A percentile compares a stretch with the other conserved stretches of the same genome.
Conservation (phyloP, 257 asterid genomes). For the Solanum lignicaule region DNA sequence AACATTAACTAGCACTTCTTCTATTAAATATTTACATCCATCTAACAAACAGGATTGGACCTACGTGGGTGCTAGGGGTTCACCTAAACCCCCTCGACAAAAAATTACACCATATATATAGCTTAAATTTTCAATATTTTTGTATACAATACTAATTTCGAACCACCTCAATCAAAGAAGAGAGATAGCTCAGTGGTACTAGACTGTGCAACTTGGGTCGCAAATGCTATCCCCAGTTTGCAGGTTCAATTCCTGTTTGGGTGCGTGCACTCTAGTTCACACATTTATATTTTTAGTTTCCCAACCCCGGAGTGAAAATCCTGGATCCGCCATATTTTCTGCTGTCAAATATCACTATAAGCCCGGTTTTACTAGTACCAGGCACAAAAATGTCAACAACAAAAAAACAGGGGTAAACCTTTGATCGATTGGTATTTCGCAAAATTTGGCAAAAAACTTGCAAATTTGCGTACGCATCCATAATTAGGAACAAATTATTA, state of each 20-base stretch:
- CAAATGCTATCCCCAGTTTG: background rate
- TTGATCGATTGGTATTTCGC: background rate
- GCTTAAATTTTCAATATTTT: background rate
- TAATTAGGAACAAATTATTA: background rate
- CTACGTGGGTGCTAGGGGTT: background rate
- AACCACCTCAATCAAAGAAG: background rate
- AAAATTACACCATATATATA: too few relatives aligned
- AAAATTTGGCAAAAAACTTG: background rate
- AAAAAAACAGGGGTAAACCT: background rate
- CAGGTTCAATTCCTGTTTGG: background rate
- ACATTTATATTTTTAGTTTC: too few relatives aligned
- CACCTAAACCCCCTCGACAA: background rate
- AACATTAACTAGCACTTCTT: background rate
- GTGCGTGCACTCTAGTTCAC: background rate
- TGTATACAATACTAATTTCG: background rate
- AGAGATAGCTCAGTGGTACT: background rate
- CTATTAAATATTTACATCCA: background rate
- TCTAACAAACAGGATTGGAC: background rate
- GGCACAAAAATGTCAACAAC: background rate
- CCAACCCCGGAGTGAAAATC: accelerated
- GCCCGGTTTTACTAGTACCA: background rate
- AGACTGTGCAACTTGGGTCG: background rate
- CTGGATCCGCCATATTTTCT: background rate
- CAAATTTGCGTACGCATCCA: background rate
- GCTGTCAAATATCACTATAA: background rate